These are phyloP conservation scores for Ganoderma resinaceum DNA, from an alignment of 1,284 basidiomycete species.

Conservation along the genomic window DNA sequence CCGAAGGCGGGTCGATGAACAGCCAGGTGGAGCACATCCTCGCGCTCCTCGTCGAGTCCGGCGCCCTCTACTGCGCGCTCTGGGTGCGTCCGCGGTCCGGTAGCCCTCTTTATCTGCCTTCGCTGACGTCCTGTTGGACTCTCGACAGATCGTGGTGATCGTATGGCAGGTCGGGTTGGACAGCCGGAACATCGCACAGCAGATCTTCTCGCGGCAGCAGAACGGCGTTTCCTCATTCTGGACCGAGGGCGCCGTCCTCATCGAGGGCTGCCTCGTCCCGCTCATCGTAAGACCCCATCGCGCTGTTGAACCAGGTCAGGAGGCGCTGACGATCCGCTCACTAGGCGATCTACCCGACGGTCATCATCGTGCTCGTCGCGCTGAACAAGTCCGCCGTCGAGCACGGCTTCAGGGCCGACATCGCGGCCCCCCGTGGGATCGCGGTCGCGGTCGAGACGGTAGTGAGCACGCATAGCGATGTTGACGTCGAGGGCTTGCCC, in stretches of 20 bases:
- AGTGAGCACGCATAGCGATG: not conserved
- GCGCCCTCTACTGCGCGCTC: not conserved
- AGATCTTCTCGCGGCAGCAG: not conserved
- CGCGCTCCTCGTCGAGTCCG: not conserved
- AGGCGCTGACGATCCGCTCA: not conserved
- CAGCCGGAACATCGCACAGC: not conserved
- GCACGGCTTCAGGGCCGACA: not conserved
- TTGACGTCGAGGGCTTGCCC: not conserved
- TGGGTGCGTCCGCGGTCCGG: not conserved
- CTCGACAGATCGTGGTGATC: not conserved
- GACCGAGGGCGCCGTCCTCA: not conserved
- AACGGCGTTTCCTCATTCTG: not conserved
- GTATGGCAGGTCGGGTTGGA: not conserved
- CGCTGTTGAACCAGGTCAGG: not conserved
- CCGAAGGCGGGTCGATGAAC: not conserved
- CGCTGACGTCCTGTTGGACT: not conserved
- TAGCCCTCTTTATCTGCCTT: too few relatives aligned
- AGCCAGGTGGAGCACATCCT: not conserved
- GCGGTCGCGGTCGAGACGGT: not conserved
- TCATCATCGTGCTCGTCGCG: constrained; percentile 2
- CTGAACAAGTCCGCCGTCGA: not conserved
- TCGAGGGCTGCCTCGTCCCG: not conserved
- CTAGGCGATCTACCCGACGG: not conserved
- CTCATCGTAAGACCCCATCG: not conserved
- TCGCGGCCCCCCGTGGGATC: not conserved